Evolutionary conservation across 257 asterid genomes (phyloP).

Genomic region (Salvia rosmarinus): DNA sequence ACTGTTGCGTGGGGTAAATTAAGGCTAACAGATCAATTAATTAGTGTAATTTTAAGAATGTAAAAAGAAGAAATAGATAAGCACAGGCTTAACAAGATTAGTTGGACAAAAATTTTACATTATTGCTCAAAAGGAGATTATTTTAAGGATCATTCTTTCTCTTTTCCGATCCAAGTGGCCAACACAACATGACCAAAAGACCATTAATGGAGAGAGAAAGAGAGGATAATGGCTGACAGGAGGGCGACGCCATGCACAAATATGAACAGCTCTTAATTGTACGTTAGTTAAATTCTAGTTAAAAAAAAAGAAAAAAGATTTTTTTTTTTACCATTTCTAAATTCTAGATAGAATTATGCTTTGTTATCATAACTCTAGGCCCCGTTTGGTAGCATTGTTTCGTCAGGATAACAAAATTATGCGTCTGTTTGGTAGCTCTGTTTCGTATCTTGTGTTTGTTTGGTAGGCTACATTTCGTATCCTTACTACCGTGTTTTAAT

Average conservation of each 20-base stretch:
- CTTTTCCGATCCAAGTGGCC: conserved; percentile 56
- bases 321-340: no score
- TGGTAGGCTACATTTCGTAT: no score
- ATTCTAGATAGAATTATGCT: no score
- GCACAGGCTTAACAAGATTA: conserved; percentile 36
- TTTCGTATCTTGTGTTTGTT: no score
- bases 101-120: conserved; percentile 34
- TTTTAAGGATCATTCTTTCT: conserved; percentile 45
- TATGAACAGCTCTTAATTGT: conserved; percentile 4
- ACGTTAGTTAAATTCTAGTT: not conserved
- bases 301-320: no score
- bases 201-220: conserved; percentile 22
- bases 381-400: no score
- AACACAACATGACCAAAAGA: conserved; percentile 55
- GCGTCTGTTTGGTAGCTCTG: no score
- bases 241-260: conserved; percentile 47
- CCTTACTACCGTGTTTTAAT: no score
- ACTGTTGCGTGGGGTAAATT: not conserved
- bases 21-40: not conserved
- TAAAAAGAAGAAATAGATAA: conserved; percentile 36
- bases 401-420: no score
- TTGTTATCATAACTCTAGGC: no score
- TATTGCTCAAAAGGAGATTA: conserved; percentile 51
- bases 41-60: not conserved
- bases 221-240: conserved; percentile 49